Evolutionary conservation across 768 basidiomycete species (phyloP), one percentile per base, ranked within the genome.

Genomic region (Suillus americanus): DNA sequence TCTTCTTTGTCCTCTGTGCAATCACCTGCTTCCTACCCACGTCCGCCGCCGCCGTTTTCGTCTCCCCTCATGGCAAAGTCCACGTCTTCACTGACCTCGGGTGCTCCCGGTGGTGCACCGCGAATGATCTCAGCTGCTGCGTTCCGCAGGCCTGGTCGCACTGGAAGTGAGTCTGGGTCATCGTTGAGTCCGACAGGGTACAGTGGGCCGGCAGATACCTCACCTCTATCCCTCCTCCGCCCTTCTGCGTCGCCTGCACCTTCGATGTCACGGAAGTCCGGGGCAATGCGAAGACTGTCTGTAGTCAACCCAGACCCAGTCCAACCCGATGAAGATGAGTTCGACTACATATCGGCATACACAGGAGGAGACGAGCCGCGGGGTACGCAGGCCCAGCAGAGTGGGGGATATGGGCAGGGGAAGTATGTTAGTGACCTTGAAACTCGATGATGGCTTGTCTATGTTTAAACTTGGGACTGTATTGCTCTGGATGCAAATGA

Each of bases 81-180:
- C 1, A 72, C 74, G 23, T 75, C 76, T 1, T 77, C 78, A 20
- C 65, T 80, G 59, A 73, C 73, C 13, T 62, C 68, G 10, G 63
- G 64, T 9, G 74, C 78, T 3, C 66, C 78, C 9, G 81, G 79
- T 2, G 72, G 66, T 4, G 57, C 60, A 0, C 74, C 82, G 16
- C 82, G 88, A 50, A 93, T 85, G 62, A 92, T 93, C 61, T 85
- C 89, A 3, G 91, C 90, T 0, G 89, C 90, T 6, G 90, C 90
- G 30, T 93, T 93, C 76, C 85, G 83, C 69, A 79, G 89, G 35
- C 86, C 82, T 38, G 72, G 68, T 1, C 79, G 79, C 25, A 77
- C 74, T 53, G 64, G 62, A 41, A 33, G 60, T 7, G 66, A 62
- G 35, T 61, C 28, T 28, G 53, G 56, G 16, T 33, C 56, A 20